Conservation (phyloP, 2,329 filamentous ascomycete species). For the Zymoseptoria passerinii region DNA sequence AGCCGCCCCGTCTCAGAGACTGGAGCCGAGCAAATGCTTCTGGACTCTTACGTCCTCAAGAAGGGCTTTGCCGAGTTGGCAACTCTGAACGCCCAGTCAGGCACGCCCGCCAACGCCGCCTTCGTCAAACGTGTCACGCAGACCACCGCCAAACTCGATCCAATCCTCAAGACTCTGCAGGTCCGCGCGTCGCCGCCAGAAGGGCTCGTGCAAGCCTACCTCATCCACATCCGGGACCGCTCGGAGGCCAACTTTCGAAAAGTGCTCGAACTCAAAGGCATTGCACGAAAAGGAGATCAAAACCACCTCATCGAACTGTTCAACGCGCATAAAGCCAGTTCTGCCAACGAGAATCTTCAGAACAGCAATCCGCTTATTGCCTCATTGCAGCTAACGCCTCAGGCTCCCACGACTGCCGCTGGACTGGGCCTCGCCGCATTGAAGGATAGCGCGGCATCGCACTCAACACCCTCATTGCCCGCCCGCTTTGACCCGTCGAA, state of each 20-base stretch:
- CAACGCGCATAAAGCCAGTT: constrained; percentile 66
- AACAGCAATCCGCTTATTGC: constrained; percentile 61
- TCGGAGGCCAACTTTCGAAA: constrained; percentile 94
- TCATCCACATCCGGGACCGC: constrained; percentile 91
- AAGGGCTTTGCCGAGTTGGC: constrained; percentile 68
- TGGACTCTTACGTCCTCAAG: constrained; percentile 86
- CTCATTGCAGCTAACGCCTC: constrained; percentile 47
- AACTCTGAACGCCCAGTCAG: constrained; percentile 49
- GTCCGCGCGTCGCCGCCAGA: constrained; percentile 86
- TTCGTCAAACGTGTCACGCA: constrained; percentile 82
- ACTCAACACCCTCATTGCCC: constrained; percentile 33
- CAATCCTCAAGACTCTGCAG: constrained; percentile 91
- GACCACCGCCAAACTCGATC: constrained; percentile 79
- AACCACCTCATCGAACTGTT: constrained; percentile 79
- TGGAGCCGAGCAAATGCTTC: constrained; percentile 93
- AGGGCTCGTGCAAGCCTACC: constrained; percentile 90
- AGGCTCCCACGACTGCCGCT: constrained; percentile 24
- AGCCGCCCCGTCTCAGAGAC: constrained; percentile 88
- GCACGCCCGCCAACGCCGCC: constrained; percentile 46
- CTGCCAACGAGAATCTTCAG: constrained; percentile 59
- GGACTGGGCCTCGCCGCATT: constrained; percentile 25
- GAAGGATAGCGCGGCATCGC: constrained; percentile 31
- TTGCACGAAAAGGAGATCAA: constrained; percentile 72
- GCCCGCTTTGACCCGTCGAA: constrained; percentile 66
- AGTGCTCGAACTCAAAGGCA: constrained; percentile 89